These are phyloP conservation scores for Pestalotiopsis sp. DNA, from an alignment of 2,329 filamentous ascomycete species.

Conservation along the genomic window DNA sequence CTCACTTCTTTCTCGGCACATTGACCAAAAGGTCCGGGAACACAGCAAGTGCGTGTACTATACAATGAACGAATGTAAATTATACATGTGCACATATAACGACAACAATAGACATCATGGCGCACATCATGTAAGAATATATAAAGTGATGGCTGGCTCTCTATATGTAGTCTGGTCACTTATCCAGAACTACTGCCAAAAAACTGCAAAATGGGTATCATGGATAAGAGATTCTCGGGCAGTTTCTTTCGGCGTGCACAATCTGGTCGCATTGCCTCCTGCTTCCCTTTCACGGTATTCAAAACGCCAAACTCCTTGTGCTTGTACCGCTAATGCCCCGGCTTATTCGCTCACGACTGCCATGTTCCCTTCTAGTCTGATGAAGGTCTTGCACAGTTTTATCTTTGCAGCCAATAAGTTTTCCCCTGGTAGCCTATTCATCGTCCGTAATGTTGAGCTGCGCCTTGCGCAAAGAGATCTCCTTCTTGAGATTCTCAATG, in stretches of 20 bases:
- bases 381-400: neutral
- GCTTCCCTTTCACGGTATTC: neutral
- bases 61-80: neutral
- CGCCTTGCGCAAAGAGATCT: slow-evolving; percentile 37
- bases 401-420: neutral
- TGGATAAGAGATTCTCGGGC: neutral
- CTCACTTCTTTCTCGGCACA: neutral
- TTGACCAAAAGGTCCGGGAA: neutral
- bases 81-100: neutral
- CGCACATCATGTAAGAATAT: neutral
- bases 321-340: neutral
- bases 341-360: neutral
- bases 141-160: neutral
- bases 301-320: slow-evolving; percentile 2
- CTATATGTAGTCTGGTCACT: neutral
- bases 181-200: neutral
- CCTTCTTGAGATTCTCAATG: slow-evolving; percentile 48
- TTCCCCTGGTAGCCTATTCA: slow-evolving; percentile 23
- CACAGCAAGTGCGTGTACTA: neutral
- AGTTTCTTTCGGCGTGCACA: neutral
- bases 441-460: slow-evolving; percentile 32
- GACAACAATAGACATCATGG: neutral
- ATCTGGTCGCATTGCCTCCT: neutral
- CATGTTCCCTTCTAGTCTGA: neutral
- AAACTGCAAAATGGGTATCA: neutral